Evolutionary conservation across 1,139 yeast species (phyloP).

Genomic region (Pichia sp.): DNA sequence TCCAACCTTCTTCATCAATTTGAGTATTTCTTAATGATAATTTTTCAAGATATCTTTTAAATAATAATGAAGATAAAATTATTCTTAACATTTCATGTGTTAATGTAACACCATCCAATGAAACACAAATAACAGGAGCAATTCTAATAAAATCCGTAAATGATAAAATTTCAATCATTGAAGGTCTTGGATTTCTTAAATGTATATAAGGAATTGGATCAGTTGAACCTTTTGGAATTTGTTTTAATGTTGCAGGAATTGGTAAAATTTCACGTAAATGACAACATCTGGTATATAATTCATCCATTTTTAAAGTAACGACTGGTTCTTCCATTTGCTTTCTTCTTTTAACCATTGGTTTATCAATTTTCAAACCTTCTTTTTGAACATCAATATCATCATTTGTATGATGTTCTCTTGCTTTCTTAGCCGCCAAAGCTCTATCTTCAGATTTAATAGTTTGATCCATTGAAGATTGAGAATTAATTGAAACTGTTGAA

Average conservation of each 20-base stretch:
- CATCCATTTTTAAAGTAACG: slow-evolving; percentile 45
- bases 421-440: slow-evolving; percentile 26
- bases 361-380: slow-evolving; percentile 38
- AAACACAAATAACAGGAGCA: slow-evolving; percentile 64
- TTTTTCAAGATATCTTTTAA: slow-evolving; percentile 57
- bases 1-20: slow-evolving; percentile 65
- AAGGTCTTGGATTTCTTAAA: slow-evolving; percentile 65
- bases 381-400: slow-evolving; percentile 17
- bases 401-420: slow-evolving; percentile 18
- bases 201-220: slow-evolving; percentile 64
- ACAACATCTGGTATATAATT: slow-evolving; percentile 84
- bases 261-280: slow-evolving; percentile 90
- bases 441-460: slow-evolving; percentile 28
- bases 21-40: slow-evolving; percentile 68
- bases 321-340: slow-evolving; percentile 46
- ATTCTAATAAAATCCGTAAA: slow-evolving; percentile 71
- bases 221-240: slow-evolving; percentile 61
- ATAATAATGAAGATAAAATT: slow-evolving; percentile 53
- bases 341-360: slow-evolving; percentile 41
- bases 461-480: slow-evolving; percentile 22
- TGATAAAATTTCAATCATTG: slow-evolving; percentile 65
- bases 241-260: slow-evolving; percentile 82
- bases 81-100: slow-evolving; percentile 61
- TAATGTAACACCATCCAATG: slow-evolving; percentile 63
- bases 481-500: slow-evolving; percentile 13